Base-by-base conservation (phyloP, 2,329 filamentous ascomycete species). In the Pleurostoma richardsiae region DNA sequence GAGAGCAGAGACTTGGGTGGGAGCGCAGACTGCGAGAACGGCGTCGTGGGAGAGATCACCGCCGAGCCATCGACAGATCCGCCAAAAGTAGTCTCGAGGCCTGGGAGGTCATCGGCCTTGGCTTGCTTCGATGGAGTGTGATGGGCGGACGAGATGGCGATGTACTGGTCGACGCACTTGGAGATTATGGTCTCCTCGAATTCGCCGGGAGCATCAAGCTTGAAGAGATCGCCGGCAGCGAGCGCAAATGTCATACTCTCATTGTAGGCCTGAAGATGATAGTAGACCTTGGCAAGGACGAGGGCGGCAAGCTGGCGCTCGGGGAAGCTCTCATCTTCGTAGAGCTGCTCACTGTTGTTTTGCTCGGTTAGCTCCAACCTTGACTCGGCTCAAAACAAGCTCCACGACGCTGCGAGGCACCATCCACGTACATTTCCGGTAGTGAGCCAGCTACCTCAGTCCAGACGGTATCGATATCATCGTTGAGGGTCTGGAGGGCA, bases 151-250 rank as follows among this genome's bases (percentile, higher is more conserved):
- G 74, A 77, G 40, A 91, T 79, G 49, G 89, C 85, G 61, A 99
- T 96, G 72, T 96, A 99, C 55, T 95, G 95, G 69, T 99, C 94
- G 61, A 99, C 83, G 64, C 94, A 99, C 79, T 95, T 96, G 50
- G 92, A 92, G 67, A 97, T 91, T 71, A 99, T 97, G 48, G 94
- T 99, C 73, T 99, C 91, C 69, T 99, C 94, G 62, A 96, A 99
- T 73, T 99, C 94, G 68, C 90, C 88, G 44, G 88, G 86, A 46
- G 85, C 80, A 61, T 96, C 88, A 55, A 97, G 81, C 72, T 95
- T 89, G 77, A 99, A 96, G 43, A 96, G 83, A 64, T 96, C 89
- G 50, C 94, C 94, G 28, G 94, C 91, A 49, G 90, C 91, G 41
- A 99, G 82, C 53, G 94, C 94, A 69, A 99, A 97, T 44, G 89